Evolutionary conservation across 1,284 basidiomycete genomes (phyloP).

Genomic region (Malassezia yamatoensis): DNA sequence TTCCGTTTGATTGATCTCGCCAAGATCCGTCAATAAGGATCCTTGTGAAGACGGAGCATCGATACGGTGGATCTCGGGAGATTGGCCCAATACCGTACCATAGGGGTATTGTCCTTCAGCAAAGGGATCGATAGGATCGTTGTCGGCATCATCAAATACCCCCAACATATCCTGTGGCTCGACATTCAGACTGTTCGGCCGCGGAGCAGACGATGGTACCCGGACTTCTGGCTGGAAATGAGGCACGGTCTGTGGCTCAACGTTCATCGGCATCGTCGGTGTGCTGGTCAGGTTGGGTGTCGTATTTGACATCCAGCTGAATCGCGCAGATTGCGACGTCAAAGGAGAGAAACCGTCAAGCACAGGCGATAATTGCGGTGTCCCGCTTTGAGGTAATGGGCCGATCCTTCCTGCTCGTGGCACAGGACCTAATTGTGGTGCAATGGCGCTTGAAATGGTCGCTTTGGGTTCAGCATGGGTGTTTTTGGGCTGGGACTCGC

Average conservation of each 20-base stretch:
- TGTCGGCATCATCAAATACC: conserved; percentile 17
- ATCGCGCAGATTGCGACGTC: neutral
- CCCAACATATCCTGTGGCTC: conserved; percentile 2
- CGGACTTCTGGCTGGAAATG: neutral
- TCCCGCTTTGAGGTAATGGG: neutral
- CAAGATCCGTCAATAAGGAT: neutral
- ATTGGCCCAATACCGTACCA: conserved; percentile 12
- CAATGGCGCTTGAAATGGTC: neutral
- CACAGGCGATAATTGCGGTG: conserved; percentile 1
- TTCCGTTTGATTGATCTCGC: conserved; percentile 11
- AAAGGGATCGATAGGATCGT: conserved; percentile 14
- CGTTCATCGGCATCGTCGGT: neutral
- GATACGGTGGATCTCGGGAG: neutral
- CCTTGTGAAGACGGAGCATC: neutral
- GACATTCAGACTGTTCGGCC: neutral
- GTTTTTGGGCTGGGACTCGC: neutral
- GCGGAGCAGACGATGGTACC: neutral
- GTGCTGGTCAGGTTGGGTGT: neutral
- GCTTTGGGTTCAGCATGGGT: neutral
- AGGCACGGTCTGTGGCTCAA: neutral
- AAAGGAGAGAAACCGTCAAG: neutral
- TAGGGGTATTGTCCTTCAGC: conserved; percentile 14
- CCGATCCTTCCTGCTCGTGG: neutral
- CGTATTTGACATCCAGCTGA: neutral
- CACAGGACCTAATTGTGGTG: neutral